Conservation (phyloP, 495 filamentous ascomycete species). For the Mytilinidion resinicola region DNA sequence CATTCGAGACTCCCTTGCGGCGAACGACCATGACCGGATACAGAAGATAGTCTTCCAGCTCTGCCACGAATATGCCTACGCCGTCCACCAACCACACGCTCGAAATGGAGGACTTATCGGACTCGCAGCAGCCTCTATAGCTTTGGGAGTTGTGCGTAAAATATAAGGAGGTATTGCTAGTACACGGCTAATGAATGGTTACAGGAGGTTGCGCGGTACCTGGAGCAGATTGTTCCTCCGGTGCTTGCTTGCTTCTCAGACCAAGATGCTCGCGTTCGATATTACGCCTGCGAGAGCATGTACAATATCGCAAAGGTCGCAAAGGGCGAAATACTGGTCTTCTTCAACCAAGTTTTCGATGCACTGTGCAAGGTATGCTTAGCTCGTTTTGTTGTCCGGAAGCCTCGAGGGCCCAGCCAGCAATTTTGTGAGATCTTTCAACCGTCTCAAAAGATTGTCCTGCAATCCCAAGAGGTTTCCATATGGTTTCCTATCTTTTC, state of each 20-base stretch:
- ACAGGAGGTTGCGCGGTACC: conserved; percentile 78
- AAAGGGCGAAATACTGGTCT: conserved; percentile 91
- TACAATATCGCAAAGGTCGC: conserved; percentile 99
- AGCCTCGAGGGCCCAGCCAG: too few relatives aligned
- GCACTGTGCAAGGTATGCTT: conserved; percentile 80
- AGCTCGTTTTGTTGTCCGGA: background rate
- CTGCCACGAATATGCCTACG: conserved; percentile 96
- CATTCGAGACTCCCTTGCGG: conserved; percentile 76
- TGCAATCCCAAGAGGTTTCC: background rate
- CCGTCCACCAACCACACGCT: conserved; percentile 94
- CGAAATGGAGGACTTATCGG: conserved; percentile 96
- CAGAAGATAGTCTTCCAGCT: conserved; percentile 87
- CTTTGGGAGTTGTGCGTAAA: conserved; percentile 55
- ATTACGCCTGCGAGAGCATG: conserved; percentile 99
- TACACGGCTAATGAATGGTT: conserved; percentile 6
- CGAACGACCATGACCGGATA: conserved; percentile 70
- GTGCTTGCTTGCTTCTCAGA: conserved; percentile 98
- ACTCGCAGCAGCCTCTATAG: conserved; percentile 92
- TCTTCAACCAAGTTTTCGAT: conserved; percentile 98
- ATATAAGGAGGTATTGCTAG: background rate
- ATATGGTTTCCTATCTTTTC: background rate
- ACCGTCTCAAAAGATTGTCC: too few relatives aligned
- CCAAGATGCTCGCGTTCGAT: conserved; percentile 95
- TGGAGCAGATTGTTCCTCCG: conserved; percentile 89
- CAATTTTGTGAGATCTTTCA: too few relatives aligned